Evolutionary conservation across 108 stramenopile species (phyloP).

Genomic region (Pelagomonas calceolata): DNA sequence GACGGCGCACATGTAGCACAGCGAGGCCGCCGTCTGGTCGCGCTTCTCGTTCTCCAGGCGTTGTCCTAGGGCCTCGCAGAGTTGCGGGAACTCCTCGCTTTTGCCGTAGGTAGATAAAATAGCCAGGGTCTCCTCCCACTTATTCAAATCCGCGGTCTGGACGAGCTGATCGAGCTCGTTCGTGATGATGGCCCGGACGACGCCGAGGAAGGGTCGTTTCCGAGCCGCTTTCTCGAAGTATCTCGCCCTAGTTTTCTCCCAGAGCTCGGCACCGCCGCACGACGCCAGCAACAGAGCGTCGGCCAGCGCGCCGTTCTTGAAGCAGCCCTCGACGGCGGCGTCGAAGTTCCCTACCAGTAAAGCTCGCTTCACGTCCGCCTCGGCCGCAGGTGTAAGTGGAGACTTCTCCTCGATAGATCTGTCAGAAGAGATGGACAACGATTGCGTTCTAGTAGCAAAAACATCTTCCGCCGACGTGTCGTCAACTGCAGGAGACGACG

Average conservation of each 20-base stretch:
- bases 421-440: slow-evolving; percentile 1
- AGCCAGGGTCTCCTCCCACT: slow-evolving; percentile 63
- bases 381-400: slow-evolving; percentile 48
- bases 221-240: slow-evolving; percentile 64
- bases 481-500: neutral
- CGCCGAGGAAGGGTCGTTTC: slow-evolving; percentile 63
- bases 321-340: slow-evolving; percentile 88
- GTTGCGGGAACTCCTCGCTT: slow-evolving; percentile 52
- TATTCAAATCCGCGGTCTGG: slow-evolving; percentile 48
- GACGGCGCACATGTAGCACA: slow-evolving; percentile 90
- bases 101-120: slow-evolving; percentile 33
- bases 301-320: slow-evolving; percentile 67
- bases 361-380: slow-evolving; percentile 64
- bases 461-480: neutral
- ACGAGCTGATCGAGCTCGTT: slow-evolving; percentile 53
- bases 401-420: slow-evolving; percentile 7
- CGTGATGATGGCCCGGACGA: slow-evolving; percentile 76
- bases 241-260: slow-evolving; percentile 72
- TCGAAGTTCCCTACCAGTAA: slow-evolving; percentile 89
- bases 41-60: slow-evolving; percentile 57
- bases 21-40: slow-evolving; percentile 61
- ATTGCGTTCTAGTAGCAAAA: neutral
- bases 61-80: slow-evolving; percentile 75
- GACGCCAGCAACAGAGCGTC: slow-evolving; percentile 85
- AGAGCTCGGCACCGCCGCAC: slow-evolving; percentile 81